A percentile compares a stretch with the other conserved stretches of the same genome.
Evolutionary conservation across 768 basidiomycete species (phyloP).

Genomic region (Panaeolus cyanescens): DNA sequence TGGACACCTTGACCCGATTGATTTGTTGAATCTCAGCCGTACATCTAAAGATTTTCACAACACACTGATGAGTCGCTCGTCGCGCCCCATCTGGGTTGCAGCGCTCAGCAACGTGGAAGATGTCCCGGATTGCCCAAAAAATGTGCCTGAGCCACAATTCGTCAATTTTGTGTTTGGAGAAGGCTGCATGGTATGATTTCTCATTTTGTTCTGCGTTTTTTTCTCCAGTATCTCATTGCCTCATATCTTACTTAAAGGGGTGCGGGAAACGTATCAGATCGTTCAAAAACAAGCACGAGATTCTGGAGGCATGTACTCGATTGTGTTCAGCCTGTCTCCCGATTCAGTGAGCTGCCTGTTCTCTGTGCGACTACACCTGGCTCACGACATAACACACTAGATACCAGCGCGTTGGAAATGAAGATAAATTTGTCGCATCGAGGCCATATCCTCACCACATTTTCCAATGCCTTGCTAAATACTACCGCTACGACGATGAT

Average conservation of each 20-base stretch:
- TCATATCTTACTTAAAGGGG: not conserved
- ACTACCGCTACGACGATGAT: not conserved
- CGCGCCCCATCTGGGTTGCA: constrained; percentile 3
- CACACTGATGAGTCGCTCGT: constrained; percentile 1
- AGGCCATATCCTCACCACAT: not conserved
- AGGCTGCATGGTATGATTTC: constrained; percentile 6
- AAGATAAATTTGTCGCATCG: not conserved
- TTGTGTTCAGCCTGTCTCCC: constrained; percentile 4
- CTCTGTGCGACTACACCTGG: not conserved
- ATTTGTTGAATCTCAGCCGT: constrained; percentile 4
- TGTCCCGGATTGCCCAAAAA: constrained; percentile 3
- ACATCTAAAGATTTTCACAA: constrained; percentile 1
- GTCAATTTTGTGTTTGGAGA: constrained; percentile 7
- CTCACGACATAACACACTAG: not conserved
- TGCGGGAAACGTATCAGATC: not conserved
- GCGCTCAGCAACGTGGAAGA: not conserved
- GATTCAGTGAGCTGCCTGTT: not conserved
- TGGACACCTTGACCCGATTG: not conserved
- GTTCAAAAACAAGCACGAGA: constrained; percentile 1
- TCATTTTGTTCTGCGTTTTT: not conserved
- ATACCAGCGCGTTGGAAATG: not conserved
- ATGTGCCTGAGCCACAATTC: constrained; percentile 4
- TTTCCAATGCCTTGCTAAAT: not conserved
- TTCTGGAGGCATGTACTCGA: not conserved
- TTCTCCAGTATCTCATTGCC: no score